These are phyloP conservation scores for Panellus pusillus DNA, from an alignment of 768 basidiomycete genomes.

Conservation along the genomic window DNA sequence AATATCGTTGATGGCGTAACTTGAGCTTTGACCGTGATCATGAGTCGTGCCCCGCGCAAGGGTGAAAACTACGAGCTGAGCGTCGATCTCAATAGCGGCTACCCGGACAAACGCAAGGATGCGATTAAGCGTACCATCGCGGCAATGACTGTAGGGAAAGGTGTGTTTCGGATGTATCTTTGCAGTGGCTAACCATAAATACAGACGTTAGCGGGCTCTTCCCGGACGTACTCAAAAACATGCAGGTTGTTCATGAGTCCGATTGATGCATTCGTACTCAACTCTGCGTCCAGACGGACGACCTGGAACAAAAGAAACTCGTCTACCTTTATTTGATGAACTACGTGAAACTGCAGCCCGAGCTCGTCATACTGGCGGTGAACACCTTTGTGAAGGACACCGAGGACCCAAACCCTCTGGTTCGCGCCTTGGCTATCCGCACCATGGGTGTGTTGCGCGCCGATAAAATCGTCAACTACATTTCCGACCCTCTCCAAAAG, in stretches of 20 bases:
- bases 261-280: too few relatives aligned
- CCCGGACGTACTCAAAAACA: conserved; percentile 98
- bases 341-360: conserved; percentile 98
- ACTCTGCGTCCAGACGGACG: conserved; percentile 73
- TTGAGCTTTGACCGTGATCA: neutral
- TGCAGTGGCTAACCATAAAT: too few relatives aligned
- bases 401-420: conserved; percentile 94
- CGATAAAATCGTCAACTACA: conserved; percentile 98
- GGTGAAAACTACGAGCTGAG: conserved; percentile 98
- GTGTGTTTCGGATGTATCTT: conserved; percentile 38
- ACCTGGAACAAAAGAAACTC: conserved; percentile 99
- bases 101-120: conserved; percentile 94
- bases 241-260: conserved; percentile 35
- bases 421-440: conserved; percentile 93
- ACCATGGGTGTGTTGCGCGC: conserved; percentile 98
- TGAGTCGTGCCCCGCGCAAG: conserved; percentile 55
- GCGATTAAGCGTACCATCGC: conserved; percentile 98
- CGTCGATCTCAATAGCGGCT: conserved; percentile 96
- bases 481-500: conserved; percentile 92
- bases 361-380: conserved; percentile 86
- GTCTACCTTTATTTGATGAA: conserved; percentile 99
- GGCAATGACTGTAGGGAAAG: conserved; percentile 99
- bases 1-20: too few relatives aligned
- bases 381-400: conserved; percentile 99
- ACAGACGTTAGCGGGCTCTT: conserved; percentile 91